Evolutionary conservation across 2,329 filamentous ascomycete species (phyloP).

Genomic region (Chrysoporthe deuterocubensis): DNA sequence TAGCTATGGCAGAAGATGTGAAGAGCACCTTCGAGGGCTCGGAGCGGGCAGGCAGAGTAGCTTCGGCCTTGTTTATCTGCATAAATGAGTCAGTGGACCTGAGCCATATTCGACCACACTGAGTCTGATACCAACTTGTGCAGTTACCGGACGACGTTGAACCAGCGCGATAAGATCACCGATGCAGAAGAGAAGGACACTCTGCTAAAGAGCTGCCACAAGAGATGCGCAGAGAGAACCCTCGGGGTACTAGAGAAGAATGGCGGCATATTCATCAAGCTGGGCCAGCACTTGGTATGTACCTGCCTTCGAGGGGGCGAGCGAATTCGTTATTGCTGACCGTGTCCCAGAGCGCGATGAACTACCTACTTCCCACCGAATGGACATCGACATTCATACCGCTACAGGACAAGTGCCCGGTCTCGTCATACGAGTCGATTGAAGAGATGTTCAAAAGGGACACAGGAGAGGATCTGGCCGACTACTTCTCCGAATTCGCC

Average conservation of each 20-base stretch:
- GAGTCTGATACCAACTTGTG: constrained; percentile 23
- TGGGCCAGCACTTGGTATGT: constrained; percentile 84
- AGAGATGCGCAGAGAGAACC: constrained; percentile 88
- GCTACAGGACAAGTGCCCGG: constrained; percentile 91
- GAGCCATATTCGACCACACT: not conserved
- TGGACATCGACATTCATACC: constrained; percentile 97
- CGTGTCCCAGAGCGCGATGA: constrained; percentile 77
- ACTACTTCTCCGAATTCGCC: constrained; percentile 87
- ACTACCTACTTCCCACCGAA: constrained; percentile 86
- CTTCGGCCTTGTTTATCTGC: constrained; percentile 73
- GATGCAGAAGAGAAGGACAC: constrained; percentile 67
- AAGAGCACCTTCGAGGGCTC: constrained; percentile 76
- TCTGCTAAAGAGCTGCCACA: constrained; percentile 82
- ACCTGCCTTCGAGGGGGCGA: not conserved
- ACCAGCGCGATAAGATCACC: constrained; percentile 64
- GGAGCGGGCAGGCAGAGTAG: constrained; percentile 79
- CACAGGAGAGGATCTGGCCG: constrained; percentile 76
- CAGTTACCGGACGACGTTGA: constrained; percentile 88
- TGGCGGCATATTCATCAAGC: constrained; percentile 97
- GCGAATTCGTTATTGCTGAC: constrained; percentile 31
- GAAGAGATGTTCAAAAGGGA: constrained; percentile 84
- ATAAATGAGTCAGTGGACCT: constrained; percentile 75
- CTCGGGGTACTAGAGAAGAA: constrained; percentile 89
- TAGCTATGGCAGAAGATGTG: constrained; percentile 69
- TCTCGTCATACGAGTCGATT: constrained; percentile 87